Evolutionary conservation across 257 asterid species (phyloP), one percentile per base, ranked within the genome.

Genomic region (Solanum corneliomulleri): DNA sequence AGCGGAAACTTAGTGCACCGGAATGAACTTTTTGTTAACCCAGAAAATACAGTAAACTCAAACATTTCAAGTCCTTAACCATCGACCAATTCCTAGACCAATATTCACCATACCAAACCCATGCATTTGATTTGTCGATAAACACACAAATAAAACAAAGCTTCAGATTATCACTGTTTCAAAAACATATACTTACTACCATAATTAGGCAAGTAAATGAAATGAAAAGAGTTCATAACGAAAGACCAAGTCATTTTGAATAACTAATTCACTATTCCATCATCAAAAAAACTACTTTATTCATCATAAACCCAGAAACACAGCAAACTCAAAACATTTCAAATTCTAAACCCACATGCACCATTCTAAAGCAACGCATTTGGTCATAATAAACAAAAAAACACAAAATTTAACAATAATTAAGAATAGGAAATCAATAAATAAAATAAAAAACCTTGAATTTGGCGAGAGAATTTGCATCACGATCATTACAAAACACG

Each of bases 401-500:
- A 27, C 37, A 49, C 18, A 27, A 39, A 37, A 18, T 37, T 86
- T 69, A 29, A 29, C 16, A 45, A 74, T 75, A 2, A 72, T 16
- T 42, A 18, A 4, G 83, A 29, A 84, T 23, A 3, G 31, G 23
- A 39, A 66, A 68, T 11, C 39, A 37, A 37, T 5, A 5, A 37
- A 37, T 5, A 37, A 94, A 25, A 29, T 33, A 72, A 83, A 56
- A 76, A 16, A 97, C 99, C 99, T 96, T 97, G 91, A 89, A 96
- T 90, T 92, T 94, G 44, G 96, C 90, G 77, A 96, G 93, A 87
- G 95, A 90, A 85, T 96, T 97, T 21, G 97, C 94, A 84, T 96
- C 98, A 49, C 98, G 99, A 90, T 97, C 99, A 91, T 97, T 97
- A 88, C 98, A 96, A 88, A 96, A 97, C 56, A 96, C 98, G 89